Evolutionary conservation across 1,139 yeast genomes (phyloP), one percentile per base, ranked within the genome.

Genomic region (Scheffersomyces titani): DNA sequence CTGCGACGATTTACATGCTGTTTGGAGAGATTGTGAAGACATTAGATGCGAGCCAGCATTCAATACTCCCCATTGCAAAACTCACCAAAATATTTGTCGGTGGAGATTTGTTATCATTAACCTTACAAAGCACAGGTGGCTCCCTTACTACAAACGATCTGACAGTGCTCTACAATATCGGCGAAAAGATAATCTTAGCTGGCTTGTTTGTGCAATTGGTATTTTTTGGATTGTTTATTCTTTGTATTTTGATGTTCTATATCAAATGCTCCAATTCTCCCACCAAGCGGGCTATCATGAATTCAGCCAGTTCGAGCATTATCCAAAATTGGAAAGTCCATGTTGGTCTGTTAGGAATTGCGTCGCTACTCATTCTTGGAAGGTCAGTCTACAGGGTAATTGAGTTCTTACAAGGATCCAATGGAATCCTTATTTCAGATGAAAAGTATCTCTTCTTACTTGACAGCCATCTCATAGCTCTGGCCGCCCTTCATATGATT

Each of bases 1-100:
- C 83, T 0, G 84, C 82, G 1, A 67, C 82, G 1, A 71, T 78
- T 51, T 81, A 80, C 63, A 80, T 81, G 83, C 53, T 71, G 2
- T 73, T 80, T 54, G 80, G 79, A 19, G 68, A 77, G 52, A 57
- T 80, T 54, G 62, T 77, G 19, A 59, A 57, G 24, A 54, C 63
- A 19, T 56, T 76, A 53, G 63, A 65, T 44, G 74, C 75, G 19
- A 70, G 69, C 49, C 54, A 61, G 5, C 57, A 65, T 48, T 71
- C 75, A 47, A 58, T 76, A 5, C 66, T 79, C 52, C 71, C 73
- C 3, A 58, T 71, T 3, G 67, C 66, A 52, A 70, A 65, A 56
- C 65, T 74, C 51, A 78, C 83, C n/a, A 65, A 69, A 21, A 61
- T 76, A 21, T 81, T 80, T 66, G 82, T 81, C n/a, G 44, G 63